These are phyloP conservation scores for Rhynchosporium secalis DNA, from an alignment of 2,329 filamentous ascomycete species.

Conservation along the genomic window DNA sequence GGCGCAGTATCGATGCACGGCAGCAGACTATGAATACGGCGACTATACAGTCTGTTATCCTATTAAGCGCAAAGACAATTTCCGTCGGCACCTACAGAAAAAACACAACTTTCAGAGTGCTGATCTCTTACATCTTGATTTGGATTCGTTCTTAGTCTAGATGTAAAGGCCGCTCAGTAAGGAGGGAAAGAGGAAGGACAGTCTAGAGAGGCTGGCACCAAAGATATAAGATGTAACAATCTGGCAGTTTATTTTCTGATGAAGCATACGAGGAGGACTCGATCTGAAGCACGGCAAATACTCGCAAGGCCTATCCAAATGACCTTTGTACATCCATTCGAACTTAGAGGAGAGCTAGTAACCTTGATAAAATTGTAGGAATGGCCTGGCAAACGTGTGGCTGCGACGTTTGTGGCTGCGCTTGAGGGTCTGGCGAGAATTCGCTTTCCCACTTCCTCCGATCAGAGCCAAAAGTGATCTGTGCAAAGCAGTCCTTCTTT, in stretches of 20 bases:
- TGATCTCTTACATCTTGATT: constrained; percentile 10
- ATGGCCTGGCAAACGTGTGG: too few relatives aligned
- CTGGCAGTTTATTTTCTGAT: not conserved
- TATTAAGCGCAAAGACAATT: constrained; percentile 19
- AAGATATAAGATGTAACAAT: not conserved
- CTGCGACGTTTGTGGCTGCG: too few relatives aligned
- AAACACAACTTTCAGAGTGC: constrained; percentile 9
- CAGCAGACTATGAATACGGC: constrained; percentile 9
- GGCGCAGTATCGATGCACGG: constrained; percentile 13
- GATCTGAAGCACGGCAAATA: constrained; percentile 1
- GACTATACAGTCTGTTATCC: constrained; percentile 6
- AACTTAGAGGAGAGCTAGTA: not conserved
- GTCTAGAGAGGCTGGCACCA: constrained; percentile 5
- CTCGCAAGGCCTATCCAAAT: not conserved
- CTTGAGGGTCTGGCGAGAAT: too few relatives aligned
- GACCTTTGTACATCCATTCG: constrained; percentile 1
- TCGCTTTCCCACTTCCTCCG: too few relatives aligned
- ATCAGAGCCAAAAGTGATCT: too few relatives aligned
- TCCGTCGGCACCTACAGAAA: constrained; percentile 9
- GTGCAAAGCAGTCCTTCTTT: too few relatives aligned
- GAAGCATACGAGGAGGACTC: not conserved
- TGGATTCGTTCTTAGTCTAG: constrained; percentile 6
- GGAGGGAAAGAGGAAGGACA: not conserved
- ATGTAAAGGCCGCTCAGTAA: constrained; percentile 2
- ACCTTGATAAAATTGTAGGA: too few relatives aligned